Conservation (phyloP, 148 eudicot species). For the Diospyros lotus region DNA sequence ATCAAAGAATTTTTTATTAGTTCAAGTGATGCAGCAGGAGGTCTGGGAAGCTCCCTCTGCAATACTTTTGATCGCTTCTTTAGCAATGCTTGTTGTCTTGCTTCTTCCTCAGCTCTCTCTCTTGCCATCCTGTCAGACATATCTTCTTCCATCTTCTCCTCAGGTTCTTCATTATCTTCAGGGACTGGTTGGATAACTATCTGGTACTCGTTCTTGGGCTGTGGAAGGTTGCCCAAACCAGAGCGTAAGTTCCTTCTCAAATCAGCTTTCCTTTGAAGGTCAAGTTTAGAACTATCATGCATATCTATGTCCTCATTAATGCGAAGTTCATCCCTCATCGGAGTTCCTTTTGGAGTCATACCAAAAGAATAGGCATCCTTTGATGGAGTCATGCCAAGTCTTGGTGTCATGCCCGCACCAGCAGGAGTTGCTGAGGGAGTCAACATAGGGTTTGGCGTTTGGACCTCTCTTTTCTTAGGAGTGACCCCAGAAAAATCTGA, state of each 20-base stretch:
- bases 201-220: conserved; percentile 95
- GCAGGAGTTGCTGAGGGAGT: conserved; percentile 91
- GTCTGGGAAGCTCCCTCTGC: conserved; percentile 98
- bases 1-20: conserved; percentile 64
- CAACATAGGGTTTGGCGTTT: conserved; percentile 84
- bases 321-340: conserved; percentile 89
- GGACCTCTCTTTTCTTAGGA: conserved; percentile 86
- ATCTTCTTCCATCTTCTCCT: conserved; percentile 92
- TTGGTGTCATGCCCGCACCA: conserved; percentile 65
- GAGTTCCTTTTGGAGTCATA: conserved; percentile 91
- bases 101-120: conserved; percentile 94
- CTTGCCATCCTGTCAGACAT: conserved; percentile 96
- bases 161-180: conserved; percentile 83
- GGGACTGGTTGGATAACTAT: conserved; percentile 72
- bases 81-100: conserved; percentile 73
- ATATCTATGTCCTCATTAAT: conserved; percentile 90
- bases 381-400: conserved; percentile 85
- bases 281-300: conserved; percentile 73
- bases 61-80: conserved; percentile 91
- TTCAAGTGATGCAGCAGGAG: conserved; percentile 75
- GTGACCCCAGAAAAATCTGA: conserved; percentile 99
- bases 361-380: conserved; percentile 74
- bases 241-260: conserved; percentile 69
- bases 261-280: conserved; percentile 73
- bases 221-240: conserved; percentile 81